phyloP scores from a whole-genome alignment of 352 stramenopile species.

The Saprolegnia diclina region DNA sequence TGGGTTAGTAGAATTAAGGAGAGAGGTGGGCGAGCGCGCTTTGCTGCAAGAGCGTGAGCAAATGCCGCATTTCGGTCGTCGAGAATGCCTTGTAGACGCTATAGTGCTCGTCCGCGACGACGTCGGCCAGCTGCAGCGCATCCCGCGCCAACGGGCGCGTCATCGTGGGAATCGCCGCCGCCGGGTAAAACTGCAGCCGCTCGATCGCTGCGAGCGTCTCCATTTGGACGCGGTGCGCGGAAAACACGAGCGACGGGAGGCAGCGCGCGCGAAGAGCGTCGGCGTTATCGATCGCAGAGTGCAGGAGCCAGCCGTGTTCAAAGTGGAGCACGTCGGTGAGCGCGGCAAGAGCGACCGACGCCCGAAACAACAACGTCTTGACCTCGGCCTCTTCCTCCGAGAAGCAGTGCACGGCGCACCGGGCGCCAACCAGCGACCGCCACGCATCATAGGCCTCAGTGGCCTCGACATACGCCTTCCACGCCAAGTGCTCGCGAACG shows the following conservation, averaged over 20 bases:
- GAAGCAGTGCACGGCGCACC: conserved; percentile 38
- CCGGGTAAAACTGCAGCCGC: conserved; percentile 61
- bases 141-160: conserved; percentile 59
- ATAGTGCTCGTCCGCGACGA: conserved; percentile 76
- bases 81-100: conserved; percentile 54
- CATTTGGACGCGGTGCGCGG: conserved; percentile 71
- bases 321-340: conserved; percentile 76
- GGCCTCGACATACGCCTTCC: conserved; percentile 63
- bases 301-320: conserved; percentile 63
- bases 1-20: background rate
- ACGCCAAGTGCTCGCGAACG: conserved; percentile 61
- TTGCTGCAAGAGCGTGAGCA: conserved; percentile 62
- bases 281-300: conserved; percentile 42
- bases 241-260: conserved; percentile 60
- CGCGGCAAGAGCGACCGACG: conserved; percentile 41
- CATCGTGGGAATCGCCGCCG: conserved; percentile 48
- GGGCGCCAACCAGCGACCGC: conserved; percentile 47
- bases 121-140: conserved; percentile 63
- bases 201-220: conserved; percentile 68
- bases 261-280: conserved; percentile 42
- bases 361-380: conserved; percentile 69
- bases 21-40: conserved; percentile 48
- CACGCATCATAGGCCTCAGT: conserved; percentile 63
- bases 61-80: conserved; percentile 53
- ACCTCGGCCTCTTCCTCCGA: conserved; percentile 74